A percentile compares a stretch with the other conserved stretches of the same genome.
These are phyloP conservation scores for Imleria badia DNA, from an alignment of 768 basidiomycete species.

Conservation along the genomic window DNA sequence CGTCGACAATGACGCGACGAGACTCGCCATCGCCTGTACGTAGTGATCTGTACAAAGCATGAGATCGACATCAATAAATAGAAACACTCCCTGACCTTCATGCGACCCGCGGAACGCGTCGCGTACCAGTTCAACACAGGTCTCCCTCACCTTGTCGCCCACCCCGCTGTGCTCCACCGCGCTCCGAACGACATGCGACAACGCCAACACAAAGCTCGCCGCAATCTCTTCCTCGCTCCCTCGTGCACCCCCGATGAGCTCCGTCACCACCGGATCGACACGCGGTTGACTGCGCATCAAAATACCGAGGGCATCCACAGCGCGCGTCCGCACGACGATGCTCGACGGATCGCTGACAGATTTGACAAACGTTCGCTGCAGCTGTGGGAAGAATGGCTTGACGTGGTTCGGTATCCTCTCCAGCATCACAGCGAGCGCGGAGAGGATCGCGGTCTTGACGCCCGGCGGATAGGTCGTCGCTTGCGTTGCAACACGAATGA, in stretches of 20 bases:
- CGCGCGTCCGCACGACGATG: constrained; percentile 73
- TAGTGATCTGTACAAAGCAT: constrained; percentile 56
- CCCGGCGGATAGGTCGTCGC: constrained; percentile 87
- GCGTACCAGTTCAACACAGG: constrained; percentile 69
- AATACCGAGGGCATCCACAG: constrained; percentile 81
- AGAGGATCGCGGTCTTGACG: constrained; percentile 90
- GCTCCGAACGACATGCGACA: constrained; percentile 71
- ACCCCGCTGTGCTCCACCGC: constrained; percentile 63
- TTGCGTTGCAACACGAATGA: constrained; percentile 92
- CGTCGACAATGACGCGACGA: constrained; percentile 63
- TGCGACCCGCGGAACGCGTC: constrained; percentile 77
- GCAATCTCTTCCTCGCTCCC: constrained; percentile 70
- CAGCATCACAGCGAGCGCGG: constrained; percentile 82
- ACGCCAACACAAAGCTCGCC: constrained; percentile 70
- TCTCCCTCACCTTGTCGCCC: constrained; percentile 71
- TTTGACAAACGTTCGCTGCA: constrained; percentile 96
- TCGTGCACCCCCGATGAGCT: constrained; percentile 64
- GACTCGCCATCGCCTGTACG: constrained; percentile 56
- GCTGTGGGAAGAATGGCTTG: constrained; percentile 97
- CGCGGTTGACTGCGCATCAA: constrained; percentile 90
- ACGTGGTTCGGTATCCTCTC: constrained; percentile 85
- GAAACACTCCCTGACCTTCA: constrained; percentile 46
- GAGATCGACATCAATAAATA: not conserved
- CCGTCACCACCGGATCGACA: constrained; percentile 92
- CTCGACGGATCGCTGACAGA: constrained; percentile 81